Evolutionary conservation across 768 basidiomycete species (phyloP), one percentile per base, ranked within the genome.

Genomic region (Phaffia tasmanica): DNA sequence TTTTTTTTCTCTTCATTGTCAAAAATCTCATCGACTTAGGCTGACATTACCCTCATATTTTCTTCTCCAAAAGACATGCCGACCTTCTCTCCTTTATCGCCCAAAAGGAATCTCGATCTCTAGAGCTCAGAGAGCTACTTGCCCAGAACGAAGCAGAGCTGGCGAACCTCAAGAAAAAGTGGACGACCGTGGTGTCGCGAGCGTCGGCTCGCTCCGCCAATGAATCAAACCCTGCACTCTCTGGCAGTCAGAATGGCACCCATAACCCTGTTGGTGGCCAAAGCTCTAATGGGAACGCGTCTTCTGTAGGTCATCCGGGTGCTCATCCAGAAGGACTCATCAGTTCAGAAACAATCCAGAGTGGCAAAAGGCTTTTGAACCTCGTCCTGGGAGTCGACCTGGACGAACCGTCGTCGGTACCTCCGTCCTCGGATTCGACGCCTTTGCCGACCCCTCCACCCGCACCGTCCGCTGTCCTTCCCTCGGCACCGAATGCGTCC

Each of bases 61-160:
- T 30, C 16, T 42, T 27, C 19, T 46, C 30, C 27, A 8, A 25
- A 1, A 65, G 64, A 51, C 64, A 65, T 58, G n/a, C 64, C 25
- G 64, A 65, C 25, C 25, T 65, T 7, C 64, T 65, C 57, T 59
- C 57, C 47, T 65, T 27, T 56, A 65, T 65, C 32, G 64, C 64
- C 2, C 64, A 65, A 50, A 65, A 65, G 21, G 64, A 65, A 50
- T 59, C 57, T 2, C 16, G 35, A 8, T 59, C 47, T 21, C 57
- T 65, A 19, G 64, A 65, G 47, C 64, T 65, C 35, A 19, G 57
- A 29, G 64, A 65, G 47, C 51, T 32, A 7, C 64, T 65, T 27
- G 64, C 57, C 11, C 57, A 49, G 49, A 65, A 57, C 48, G 64
- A 65, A 2, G 46, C 57, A 8, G 64, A 65, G 55, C 48, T 65